These are phyloP conservation scores for Gossypium schwendimanii DNA, from an alignment of 441 rosid genomes.

Conservation along the genomic window DNA sequence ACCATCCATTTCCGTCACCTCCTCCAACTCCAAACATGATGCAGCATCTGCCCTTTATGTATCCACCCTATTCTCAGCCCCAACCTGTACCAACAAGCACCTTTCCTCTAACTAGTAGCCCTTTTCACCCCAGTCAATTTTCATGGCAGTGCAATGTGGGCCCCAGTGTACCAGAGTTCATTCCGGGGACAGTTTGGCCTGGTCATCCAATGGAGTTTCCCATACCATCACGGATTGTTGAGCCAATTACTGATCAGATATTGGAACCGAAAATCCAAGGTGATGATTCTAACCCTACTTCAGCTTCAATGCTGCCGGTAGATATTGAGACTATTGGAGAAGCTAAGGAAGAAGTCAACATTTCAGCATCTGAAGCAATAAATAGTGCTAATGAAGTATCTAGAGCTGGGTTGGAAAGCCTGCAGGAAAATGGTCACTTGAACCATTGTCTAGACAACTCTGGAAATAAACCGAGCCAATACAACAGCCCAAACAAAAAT, in stretches of 20 bases:
- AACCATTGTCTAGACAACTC: conserved; percentile 20
- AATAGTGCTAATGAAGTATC: conserved; percentile 26
- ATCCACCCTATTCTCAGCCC: conserved; percentile 72
- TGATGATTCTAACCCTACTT: conserved; percentile 28
- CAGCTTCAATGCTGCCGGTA: conserved; percentile 41
- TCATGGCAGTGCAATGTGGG: conserved; percentile 73
- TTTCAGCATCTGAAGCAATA: conserved; percentile 29
- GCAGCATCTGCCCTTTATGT: conserved; percentile 77
- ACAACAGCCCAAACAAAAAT: conserved; percentile 23
- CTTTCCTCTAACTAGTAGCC: conserved; percentile 68
- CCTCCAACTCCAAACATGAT: conserved; percentile 88
- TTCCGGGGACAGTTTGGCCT: conserved; percentile 71
- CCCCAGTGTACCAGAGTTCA: conserved; percentile 58
- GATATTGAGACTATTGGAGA: conserved; percentile 47
- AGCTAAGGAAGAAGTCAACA: conserved; percentile 35
- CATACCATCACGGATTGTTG: conserved; percentile 52
- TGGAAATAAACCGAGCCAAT: conserved; percentile 25
- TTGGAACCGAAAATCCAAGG: conserved; percentile 34
- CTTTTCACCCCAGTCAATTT: conserved; percentile 80
- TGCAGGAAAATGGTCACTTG: conserved; percentile 38
- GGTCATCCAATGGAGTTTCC: conserved; percentile 70
- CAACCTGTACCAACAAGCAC: conserved; percentile 62
- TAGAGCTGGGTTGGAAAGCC: conserved; percentile 22
- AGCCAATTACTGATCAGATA: conserved; percentile 50
- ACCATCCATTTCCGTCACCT: conserved; percentile 74